Conservation (phyloP, 148 eudicot genomes). For the Chenopodium album region DNA sequence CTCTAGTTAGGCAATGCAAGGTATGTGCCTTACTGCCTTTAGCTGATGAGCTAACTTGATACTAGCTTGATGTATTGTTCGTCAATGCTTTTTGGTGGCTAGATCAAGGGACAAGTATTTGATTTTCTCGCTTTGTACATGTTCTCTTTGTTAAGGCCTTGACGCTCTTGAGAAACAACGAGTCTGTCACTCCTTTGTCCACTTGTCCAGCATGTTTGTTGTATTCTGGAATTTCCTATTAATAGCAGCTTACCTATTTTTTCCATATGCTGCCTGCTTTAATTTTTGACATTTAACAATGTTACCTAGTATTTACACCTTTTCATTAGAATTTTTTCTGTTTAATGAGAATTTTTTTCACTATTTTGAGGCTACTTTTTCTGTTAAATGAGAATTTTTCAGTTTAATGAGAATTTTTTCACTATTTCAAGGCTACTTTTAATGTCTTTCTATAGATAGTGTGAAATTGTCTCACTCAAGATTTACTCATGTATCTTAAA, state of each 20-base stretch:
- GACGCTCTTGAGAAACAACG: neutral
- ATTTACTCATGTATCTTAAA: too few relatives aligned
- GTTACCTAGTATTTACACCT: neutral
- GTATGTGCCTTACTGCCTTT: constrained; percentile 16
- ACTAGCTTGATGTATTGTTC: neutral
- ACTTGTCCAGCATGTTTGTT: neutral
- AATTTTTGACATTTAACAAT: neutral
- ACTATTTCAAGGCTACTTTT: too few relatives aligned
- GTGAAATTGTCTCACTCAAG: too few relatives aligned
- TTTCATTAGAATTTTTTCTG: neutral
- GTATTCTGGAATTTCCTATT: neutral
- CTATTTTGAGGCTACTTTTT: too few relatives aligned
- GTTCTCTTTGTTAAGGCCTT: constrained; percentile 1
- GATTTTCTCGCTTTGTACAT: neutral
- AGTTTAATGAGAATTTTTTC: too few relatives aligned
- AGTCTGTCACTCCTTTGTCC: neutral
- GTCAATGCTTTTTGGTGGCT: neutral
- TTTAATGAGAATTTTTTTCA: too few relatives aligned
- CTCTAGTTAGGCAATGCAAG: constrained; percentile 10
- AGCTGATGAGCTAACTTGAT: neutral
- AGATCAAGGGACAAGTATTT: neutral
- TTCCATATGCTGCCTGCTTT: neutral
- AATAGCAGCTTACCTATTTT: neutral
- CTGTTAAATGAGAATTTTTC: too few relatives aligned
- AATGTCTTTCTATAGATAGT: too few relatives aligned